phyloP scores from a whole-genome alignment of 208 protist species.

The Crithidia sp. region DNA sequence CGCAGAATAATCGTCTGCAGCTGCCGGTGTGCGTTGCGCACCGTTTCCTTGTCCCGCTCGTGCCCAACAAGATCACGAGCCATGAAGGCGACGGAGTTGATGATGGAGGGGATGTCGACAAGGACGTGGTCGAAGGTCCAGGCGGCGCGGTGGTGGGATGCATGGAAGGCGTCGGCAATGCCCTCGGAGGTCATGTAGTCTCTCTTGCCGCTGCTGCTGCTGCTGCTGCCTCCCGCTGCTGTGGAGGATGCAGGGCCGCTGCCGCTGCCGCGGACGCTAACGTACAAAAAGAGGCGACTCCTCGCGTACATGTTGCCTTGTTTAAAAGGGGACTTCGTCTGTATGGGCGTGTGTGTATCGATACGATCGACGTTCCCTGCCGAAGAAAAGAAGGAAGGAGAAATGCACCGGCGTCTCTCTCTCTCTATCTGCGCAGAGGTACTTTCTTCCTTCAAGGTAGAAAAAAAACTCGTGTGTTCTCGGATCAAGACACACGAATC shows the following conservation, averaged over 20 bases:
- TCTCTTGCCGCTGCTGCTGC: neutral
- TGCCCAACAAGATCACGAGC: slow-evolving; percentile 65
- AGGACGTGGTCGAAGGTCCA: slow-evolving; percentile 70
- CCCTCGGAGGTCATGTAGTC: slow-evolving; percentile 52
- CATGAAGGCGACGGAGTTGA: slow-evolving; percentile 46
- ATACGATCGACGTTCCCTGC: too few relatives aligned
- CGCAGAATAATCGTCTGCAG: slow-evolving; percentile 58
- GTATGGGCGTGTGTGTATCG: neutral
- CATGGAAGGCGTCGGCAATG: slow-evolving; percentile 61
- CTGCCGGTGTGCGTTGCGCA: slow-evolving; percentile 61
- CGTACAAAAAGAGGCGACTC: neutral
- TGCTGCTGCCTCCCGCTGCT: too few relatives aligned
- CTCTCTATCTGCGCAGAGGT: too few relatives aligned
- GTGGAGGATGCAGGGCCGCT: neutral
- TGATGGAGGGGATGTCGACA: slow-evolving; percentile 59
- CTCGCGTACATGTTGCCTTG: neutral
- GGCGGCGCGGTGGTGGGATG: slow-evolving; percentile 43
- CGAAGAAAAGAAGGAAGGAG: too few relatives aligned
- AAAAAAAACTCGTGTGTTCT: too few relatives aligned
- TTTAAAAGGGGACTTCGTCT: neutral
- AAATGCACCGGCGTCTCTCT: too few relatives aligned
- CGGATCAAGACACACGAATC: neutral
- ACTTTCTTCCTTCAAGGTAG: too few relatives aligned
- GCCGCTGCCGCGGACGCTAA: neutral
- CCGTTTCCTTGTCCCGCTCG: slow-evolving; percentile 69